phyloP scores from a whole-genome alignment of 306 rosid species.

The Pyrus pyrifolia region DNA sequence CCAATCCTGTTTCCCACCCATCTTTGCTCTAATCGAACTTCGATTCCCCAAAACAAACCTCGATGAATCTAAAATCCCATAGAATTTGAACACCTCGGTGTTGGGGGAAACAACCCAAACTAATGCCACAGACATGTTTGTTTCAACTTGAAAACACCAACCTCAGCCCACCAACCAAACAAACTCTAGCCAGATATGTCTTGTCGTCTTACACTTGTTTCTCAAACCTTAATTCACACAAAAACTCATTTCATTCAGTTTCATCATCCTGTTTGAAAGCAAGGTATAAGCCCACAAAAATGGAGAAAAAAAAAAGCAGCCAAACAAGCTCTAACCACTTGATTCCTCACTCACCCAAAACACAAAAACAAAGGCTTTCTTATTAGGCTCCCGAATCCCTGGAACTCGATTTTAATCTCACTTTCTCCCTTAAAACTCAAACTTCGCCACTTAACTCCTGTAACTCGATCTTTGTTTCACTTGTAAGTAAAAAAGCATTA shows the following conservation, averaged over 20 bases:
- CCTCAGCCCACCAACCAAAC: not conserved
- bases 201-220: not conserved
- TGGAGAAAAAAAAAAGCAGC: no score
- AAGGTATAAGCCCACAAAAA: not conserved
- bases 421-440: no score
- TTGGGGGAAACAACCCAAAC: slow-evolving; percentile 37
- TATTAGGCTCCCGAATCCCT: no score
- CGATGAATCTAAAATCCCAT: slow-evolving; percentile 39
- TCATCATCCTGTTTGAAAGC: not conserved
- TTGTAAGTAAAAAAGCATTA: no score
- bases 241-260: slow-evolving; percentile 10
- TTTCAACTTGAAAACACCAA: slow-evolving; percentile 6
- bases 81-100: slow-evolving; percentile 38
- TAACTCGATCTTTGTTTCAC: no score
- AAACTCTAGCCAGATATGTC: not conserved
- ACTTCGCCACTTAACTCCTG: no score
- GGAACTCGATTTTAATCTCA: no score
- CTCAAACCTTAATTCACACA: slow-evolving; percentile 8
- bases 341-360: slow-evolving; percentile 12
- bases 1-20: slow-evolving; percentile 33
- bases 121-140: slow-evolving; percentile 51
- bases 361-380: not conserved
- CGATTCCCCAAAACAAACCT: slow-evolving; percentile 27
- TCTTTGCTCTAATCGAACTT: slow-evolving; percentile 26
- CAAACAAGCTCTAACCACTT: not conserved